Conservation (phyloP, 495 filamentous ascomycete genomes). For the Penicillium nucicola region DNA sequence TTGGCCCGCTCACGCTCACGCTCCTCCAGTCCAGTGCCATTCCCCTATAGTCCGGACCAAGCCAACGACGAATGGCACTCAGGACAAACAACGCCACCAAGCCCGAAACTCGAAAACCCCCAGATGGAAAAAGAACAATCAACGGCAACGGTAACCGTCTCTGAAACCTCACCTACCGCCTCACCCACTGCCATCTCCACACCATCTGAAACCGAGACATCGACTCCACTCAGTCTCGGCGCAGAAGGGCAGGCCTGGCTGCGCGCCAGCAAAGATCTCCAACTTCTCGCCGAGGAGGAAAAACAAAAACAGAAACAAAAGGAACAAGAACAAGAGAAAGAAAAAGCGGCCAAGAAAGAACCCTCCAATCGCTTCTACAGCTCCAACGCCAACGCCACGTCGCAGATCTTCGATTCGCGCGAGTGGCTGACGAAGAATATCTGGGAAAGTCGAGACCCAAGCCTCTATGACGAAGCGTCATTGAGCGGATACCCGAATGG, state of each 20-base stretch:
- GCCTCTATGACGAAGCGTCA: neutral
- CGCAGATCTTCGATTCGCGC: neutral
- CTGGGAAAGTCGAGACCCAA: constrained; percentile 1
- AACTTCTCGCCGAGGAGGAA: neutral
- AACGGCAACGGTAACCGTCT: neutral
- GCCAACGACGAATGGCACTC: constrained; percentile 3
- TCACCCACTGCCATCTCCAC: neutral
- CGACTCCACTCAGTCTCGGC: constrained; percentile 7
- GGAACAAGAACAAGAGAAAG: too few relatives aligned
- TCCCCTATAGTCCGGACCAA: constrained; percentile 24
- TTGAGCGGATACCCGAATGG: neutral
- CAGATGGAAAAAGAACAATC: too few relatives aligned
- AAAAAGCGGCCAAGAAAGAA: neutral
- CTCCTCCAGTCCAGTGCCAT: constrained; percentile 12
- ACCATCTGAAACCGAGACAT: neutral
- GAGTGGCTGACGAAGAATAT: neutral
- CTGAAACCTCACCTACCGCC: neutral
- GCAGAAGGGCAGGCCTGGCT: constrained; percentile 15
- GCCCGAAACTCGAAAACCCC: neutral
- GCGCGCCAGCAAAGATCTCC: constrained; percentile 10
- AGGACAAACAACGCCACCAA: neutral
- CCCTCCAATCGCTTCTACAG: neutral
- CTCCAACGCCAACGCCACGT: neutral
- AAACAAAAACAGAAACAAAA: neutral
- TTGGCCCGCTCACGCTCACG: constrained; percentile 16